Evolutionary conservation across 176 grass and related monocot species (phyloP).

Genomic region (Triticum monococcum): DNA sequence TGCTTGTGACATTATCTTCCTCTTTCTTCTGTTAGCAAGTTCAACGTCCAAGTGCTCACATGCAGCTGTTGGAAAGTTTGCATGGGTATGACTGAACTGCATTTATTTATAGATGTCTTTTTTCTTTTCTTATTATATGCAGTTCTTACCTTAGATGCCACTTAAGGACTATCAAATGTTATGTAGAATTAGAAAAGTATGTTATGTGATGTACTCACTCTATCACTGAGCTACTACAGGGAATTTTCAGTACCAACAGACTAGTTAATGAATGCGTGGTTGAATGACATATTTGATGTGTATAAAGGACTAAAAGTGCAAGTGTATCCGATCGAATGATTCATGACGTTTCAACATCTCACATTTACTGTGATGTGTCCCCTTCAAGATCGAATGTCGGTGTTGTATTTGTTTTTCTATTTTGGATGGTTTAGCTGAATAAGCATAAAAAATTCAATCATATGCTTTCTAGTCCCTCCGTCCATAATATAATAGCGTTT

Average conservation of each 20-base stretch:
- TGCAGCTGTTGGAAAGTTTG: conserved; percentile 6
- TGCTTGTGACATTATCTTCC: not conserved
- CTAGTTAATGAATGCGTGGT: not conserved
- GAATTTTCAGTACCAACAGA: conserved; percentile 13
- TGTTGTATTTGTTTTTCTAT: not conserved
- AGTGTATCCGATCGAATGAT: not conserved
- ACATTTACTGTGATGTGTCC: not conserved
- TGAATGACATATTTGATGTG: conserved; percentile 4
- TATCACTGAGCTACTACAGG: not conserved
- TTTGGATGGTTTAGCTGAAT: not conserved
- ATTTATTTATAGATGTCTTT: not conserved
- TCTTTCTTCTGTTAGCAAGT: conserved; percentile 17
- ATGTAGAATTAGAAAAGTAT: conserved; percentile 1
- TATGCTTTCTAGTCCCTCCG: not conserved
- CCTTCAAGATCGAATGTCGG: not conserved
- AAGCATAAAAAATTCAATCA: conserved; percentile 6
- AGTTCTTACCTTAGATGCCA: not conserved
- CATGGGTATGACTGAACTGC: conserved; percentile 6
- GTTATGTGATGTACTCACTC: not conserved
- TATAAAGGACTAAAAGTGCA: not conserved
- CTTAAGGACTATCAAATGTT: not conserved
- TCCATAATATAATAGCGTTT: too few relatives aligned
- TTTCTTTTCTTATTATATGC: not conserved
- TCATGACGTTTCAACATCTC: conserved; percentile 4
- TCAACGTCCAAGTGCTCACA: not conserved